Base-by-base conservation (phyloP, 306 rosid genomes). In the Castanea crenata region DNA sequence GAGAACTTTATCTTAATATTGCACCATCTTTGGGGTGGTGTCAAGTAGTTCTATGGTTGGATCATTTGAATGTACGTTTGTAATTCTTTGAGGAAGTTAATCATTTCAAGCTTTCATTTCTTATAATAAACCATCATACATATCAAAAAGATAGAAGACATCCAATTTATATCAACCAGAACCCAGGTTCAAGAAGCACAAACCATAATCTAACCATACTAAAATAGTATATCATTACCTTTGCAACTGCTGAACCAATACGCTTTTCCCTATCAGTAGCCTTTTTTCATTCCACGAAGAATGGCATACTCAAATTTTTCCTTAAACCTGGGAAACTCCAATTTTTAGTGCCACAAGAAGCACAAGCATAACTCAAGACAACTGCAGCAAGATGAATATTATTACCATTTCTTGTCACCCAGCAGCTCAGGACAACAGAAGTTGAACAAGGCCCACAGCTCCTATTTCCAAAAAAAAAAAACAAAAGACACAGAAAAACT, bases 361-460 rank as follows among this genome's bases (percentile, higher is more conserved):
- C 76, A 44, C 54, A 74, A 76, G 29, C n/a, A 23, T 57, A 76
- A 78, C 77, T 67, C 55, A 54, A 81, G 20, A 73, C 61, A 73
- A 62, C 41, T 67, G 67, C 52, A 38, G 55, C 57, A 61, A 41
- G 80, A 51, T 81, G 68, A 84, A 68, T 55, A 72, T 34, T 55
- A 81, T 78, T 84, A 94, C 99, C 93, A 89, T 78, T 91, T 76
- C 23, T 92, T 87, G 85, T 94, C 97, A 62, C 97, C 97, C 61
- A 94, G 88, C 79, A 94, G 82, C 65, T 90, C 95, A 74, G 97
- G 99, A 84, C 97, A 94, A 78, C 95, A 92, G 75, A 94, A 92
- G 85, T 87, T 87, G 81, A 94, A 94, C 85, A 92, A 86, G 57
- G 99, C 99, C 99, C 99, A 94, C 84, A 94, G 29, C 72, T 94